phyloP scores from a whole-genome alignment of 148 eudicot species.

The Pouteria glomerata region DNA sequence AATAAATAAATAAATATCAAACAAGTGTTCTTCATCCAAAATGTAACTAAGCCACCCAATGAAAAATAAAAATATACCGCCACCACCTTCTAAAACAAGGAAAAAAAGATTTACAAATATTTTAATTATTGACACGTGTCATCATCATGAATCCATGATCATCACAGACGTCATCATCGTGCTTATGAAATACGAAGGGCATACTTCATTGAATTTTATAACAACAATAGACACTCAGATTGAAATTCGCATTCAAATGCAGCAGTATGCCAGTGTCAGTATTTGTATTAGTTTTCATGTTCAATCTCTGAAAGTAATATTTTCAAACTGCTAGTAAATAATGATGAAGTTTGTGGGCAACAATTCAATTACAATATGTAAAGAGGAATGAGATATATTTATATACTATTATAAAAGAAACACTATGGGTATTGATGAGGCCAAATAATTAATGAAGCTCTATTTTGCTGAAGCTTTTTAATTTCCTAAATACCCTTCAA shows the following conservation, averaged over 20 bases:
- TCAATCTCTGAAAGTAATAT: neutral
- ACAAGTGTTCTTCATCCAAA: neutral
- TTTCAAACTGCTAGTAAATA: neutral
- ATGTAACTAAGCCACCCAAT: neutral
- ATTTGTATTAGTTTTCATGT: neutral
- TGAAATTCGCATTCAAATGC: neutral
- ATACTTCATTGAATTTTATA: neutral
- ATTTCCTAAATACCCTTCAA: too few relatives aligned
- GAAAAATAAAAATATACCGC: neutral
- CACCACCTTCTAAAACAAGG: neutral
- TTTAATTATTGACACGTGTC: neutral
- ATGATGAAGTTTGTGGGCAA: neutral
- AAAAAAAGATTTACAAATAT: neutral
- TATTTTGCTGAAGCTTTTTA: too few relatives aligned
- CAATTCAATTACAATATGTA: neutral
- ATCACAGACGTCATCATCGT: neutral
- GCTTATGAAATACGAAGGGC: neutral
- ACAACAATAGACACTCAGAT: neutral
- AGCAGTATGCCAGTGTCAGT: neutral
- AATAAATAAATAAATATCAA: neutral
- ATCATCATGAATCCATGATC: neutral
- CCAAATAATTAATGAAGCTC: too few relatives aligned
- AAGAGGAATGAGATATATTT: too few relatives aligned
- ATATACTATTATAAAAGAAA: too few relatives aligned
- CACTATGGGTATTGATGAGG: too few relatives aligned